Percentiles rank a stretch among this genome's conserved stretches.
Evolutionary conservation across 2,329 filamentous ascomycete species (phyloP).

Genomic region (Byssochlamys sp.): DNA sequence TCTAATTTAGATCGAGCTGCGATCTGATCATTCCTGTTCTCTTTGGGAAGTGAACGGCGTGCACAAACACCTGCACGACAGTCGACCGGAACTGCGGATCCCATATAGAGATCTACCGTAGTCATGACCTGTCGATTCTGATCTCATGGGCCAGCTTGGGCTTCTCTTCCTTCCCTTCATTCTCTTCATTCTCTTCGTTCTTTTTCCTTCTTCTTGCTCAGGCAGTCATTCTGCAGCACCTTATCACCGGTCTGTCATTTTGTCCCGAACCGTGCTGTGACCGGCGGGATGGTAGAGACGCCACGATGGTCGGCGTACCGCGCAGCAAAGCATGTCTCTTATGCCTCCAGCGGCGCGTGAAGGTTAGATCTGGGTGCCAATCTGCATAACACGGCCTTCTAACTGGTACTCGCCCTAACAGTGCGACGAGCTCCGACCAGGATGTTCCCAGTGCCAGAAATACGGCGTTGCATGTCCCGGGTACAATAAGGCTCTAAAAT

Average conservation of each 20-base stretch:
- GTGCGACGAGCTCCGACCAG: slow-evolving; percentile 19
- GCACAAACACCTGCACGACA: not conserved
- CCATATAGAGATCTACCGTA: not conserved
- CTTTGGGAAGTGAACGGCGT: not conserved
- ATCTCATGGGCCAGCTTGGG: not conserved
- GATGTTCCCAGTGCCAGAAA: slow-evolving; percentile 22
- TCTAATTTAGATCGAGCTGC: not conserved
- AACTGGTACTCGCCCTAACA: slow-evolving; percentile 1
- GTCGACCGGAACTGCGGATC: not conserved
- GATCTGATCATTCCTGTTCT: not conserved
- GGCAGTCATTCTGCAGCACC: not conserved
- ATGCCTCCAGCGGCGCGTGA: slow-evolving; percentile 26
- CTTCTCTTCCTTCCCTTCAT: not conserved
- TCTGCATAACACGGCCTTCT: not conserved
- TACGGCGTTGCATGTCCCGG: slow-evolving; percentile 25
- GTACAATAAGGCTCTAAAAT: slow-evolving; percentile 19
- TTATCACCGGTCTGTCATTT: not conserved
- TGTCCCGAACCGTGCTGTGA: not conserved
- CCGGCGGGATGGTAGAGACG: not conserved
- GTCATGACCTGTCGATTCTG: not conserved
- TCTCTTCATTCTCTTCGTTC: not conserved
- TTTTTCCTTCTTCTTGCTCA: not conserved
- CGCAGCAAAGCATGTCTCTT: slow-evolving; percentile 27
- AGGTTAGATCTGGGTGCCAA: slow-evolving; percentile 8
- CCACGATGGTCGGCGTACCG: slow-evolving; percentile 26